Base-by-base conservation (phyloP, 2,329 filamentous ascomycete genomes). In the Xylaria sp. region DNA sequence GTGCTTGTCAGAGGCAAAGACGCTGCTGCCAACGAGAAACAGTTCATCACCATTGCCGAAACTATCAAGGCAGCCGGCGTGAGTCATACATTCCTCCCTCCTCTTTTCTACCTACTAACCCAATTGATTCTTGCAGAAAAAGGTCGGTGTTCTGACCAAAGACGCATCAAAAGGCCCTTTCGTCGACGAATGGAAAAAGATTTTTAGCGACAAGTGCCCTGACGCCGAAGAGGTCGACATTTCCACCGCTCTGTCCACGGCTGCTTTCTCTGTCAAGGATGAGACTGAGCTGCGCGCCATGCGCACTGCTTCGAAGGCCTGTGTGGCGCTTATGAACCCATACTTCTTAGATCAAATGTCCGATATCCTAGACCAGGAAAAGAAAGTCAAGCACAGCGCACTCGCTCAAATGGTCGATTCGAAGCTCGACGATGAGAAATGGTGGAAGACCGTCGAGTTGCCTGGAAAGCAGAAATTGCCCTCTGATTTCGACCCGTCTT, bases 281-380 rank as follows among this genome's bases (percentile, higher is more conserved):
- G 94, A 97, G 77, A 91, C 89, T 72, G 95, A 99, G 78, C 83
- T 99, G 69, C 92, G 94, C 69, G 90, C 92, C 11, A 97, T 99
- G 85, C 89, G 96, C 74, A 96, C 94, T 70, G 93, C 94, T 4
- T 95, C 95, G 58, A 91, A 95, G 74, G 94, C 95, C 49, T 97
- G 94, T 70, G 94, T 96, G 68, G 94, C 93, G 61, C 83, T 98
- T 63, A 96, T 98, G 89, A 92, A 92, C 53, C 92, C 94, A 63
- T 99, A 95, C 78, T 98, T 98, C 76, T 89, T 99, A 68, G 95
- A 99, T 74, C 94, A 97, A 76, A 98, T 99, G 94, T 97, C 94
- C 53, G 90, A 91, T 70, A 90, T 98, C 55, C 87, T 99, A 63
- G 95, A 99, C 74, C 90, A 94, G 69, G 96, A 98, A 77, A 97